A percentile compares a stretch with the other conserved stretches of the same genome.
Conservation (phyloP, 2,329 filamentous ascomycete genomes). For the Cordyceps fumosorosea region DNA sequence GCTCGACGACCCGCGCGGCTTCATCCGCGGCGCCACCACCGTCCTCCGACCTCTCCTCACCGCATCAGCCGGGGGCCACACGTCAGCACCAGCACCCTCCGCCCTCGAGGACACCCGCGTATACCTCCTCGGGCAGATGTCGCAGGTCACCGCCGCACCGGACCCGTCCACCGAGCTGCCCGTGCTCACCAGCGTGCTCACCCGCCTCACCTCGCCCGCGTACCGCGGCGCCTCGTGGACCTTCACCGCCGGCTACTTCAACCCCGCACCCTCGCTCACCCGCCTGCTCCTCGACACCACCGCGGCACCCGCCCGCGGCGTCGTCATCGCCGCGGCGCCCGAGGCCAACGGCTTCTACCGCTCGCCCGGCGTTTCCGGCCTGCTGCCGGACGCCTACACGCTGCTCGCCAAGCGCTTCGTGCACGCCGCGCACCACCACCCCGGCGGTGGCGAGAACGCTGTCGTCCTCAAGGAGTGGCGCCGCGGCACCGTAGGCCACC, state of each 20-base stretch:
- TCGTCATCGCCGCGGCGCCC: constrained; percentile 85
- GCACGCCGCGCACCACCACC: constrained; percentile 43
- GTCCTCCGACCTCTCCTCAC: constrained; percentile 60
- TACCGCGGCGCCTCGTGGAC: constrained; percentile 76
- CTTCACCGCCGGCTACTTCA: constrained; percentile 98
- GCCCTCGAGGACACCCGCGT: constrained; percentile 57
- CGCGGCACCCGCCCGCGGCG: constrained; percentile 61
- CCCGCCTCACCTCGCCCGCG: constrained; percentile 54
- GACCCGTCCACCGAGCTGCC: constrained; percentile 86
- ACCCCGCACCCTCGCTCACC: constrained; percentile 81
- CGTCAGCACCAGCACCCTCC: constrained; percentile 15
- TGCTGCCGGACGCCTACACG: constrained; percentile 88
- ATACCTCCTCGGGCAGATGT: constrained; percentile 83
- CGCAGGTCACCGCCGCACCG: constrained; percentile 71
- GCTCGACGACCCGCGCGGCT: constrained; percentile 60
- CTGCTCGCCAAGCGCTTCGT: constrained; percentile 80
- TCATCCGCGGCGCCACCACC: constrained; percentile 61
- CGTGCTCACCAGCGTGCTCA: constrained; percentile 68
- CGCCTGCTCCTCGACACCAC: constrained; percentile 66
- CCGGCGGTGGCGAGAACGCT: constrained; percentile 39
- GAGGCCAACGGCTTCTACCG: constrained; percentile 94
- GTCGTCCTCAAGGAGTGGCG: constrained; percentile 85
- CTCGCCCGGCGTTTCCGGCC: constrained; percentile 78
- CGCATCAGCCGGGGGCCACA: background rate
- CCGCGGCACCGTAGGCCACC: constrained; percentile 69